phyloP scores from a whole-genome alignment of 345 rosid species.

The Boechera divaricarpa region DNA sequence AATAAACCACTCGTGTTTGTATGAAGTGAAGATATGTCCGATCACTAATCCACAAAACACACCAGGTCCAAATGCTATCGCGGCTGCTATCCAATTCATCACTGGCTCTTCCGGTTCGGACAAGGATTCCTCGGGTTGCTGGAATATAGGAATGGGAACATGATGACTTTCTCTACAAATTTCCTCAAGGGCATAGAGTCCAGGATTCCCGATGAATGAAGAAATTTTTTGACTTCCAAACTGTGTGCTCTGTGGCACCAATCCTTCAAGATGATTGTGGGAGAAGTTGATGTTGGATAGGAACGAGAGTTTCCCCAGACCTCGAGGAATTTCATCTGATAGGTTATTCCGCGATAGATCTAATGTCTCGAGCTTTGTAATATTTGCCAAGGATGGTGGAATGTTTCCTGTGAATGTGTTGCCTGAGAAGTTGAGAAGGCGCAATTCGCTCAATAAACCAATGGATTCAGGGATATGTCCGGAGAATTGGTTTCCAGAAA shows the following conservation, averaged over 20 bases:
- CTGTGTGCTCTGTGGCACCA: constrained; percentile 17
- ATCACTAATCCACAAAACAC: constrained; percentile 1
- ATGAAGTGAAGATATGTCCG: not conserved
- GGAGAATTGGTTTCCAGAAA: not conserved
- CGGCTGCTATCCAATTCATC: not conserved
- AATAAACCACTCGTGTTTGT: constrained; percentile 3
- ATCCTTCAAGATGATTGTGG: constrained; percentile 10
- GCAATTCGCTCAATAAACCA: not conserved
- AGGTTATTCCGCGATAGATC: constrained; percentile 18
- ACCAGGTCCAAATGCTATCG: not conserved
- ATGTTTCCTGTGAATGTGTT: constrained; percentile 13
- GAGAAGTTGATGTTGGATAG: constrained; percentile 21
- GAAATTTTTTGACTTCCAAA: not conserved
- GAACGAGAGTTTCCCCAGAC: constrained; percentile 8
- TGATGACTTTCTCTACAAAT: not conserved
- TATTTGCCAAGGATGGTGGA: constrained; percentile 14
- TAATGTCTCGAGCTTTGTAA: not conserved
- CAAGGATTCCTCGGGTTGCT: not conserved
- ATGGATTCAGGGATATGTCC: constrained; percentile 21
- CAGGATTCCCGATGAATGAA: not conserved
- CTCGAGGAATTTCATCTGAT: constrained; percentile 12
- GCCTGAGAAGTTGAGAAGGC: constrained; percentile 18
- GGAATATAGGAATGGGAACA: not conserved
- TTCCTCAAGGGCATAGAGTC: constrained; percentile 7
- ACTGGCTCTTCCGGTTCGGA: not conserved